Base-by-base conservation (phyloP, 2,329 filamentous ascomycete species). In the Aspergillus sergii region DNA sequence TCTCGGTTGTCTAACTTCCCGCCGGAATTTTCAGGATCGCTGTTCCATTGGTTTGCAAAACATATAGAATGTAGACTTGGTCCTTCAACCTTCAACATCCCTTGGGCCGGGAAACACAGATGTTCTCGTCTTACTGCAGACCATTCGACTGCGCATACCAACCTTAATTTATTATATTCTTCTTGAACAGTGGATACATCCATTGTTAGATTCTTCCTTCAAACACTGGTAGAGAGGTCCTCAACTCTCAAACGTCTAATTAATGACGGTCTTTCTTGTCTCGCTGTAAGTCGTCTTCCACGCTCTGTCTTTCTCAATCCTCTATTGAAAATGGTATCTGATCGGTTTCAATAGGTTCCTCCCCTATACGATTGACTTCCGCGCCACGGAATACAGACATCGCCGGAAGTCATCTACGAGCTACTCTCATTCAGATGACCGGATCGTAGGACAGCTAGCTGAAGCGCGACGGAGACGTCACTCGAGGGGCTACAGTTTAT, bases 291-390 rank as follows among this genome's bases (percentile, higher is more conserved):
- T 66, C 26, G 9, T 30, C 53, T 59, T 48, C 34, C 45, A 46
- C 36, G 54, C 12, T 45, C 46, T 39, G 16, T 16, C 34, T 53
- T 10, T 32, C 19, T 30, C 30, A n/a, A 11, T 51, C 39, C 6
- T 41, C 8, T 41, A 8, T 48, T 7, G 32, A 19, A 30, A 41
- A 57, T 32, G 53, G 32, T n/a, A 53, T 55, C 60, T 66, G 51
- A 68, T 41, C 21, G 10, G 16, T 19, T 21, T 26, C 32, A 23
- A 28, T 58, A 78, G 75, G 16, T 78, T 77, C 53, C 75, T 78
- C 45, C 76, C 76, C 1, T 78, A 76, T 59, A 78, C 76, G 12
- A 76, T 78, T 63, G 71, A 76, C 60, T 78, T 78, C 50, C 69
- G 72, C 57, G 59, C 70, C 16, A 66, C 72, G 4, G 68, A 66